Evolutionary conservation across 148 eudicot species (phyloP), one percentile per base, ranked within the genome.

Genomic region (Fagopyrum homotropicum): DNA sequence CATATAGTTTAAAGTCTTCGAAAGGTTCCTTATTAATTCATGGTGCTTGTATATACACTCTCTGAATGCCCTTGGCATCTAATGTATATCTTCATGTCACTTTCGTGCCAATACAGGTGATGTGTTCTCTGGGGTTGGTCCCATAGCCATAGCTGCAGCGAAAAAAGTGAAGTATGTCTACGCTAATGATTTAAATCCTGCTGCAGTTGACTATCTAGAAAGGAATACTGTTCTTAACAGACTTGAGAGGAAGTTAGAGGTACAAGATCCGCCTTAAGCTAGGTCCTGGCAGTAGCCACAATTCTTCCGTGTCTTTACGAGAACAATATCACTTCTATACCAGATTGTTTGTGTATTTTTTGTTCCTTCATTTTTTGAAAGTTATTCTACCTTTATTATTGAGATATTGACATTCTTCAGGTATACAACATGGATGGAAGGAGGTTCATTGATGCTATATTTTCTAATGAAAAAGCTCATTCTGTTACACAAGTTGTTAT

Each of bases 121-220:
- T 84, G 91, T 94, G 80, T 94, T 94, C 75, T 85, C 98, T 82
- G 98, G 98, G 77, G 97, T 94, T 75, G 98, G 98, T 79, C 98
- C 98, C 22, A 76, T 94, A 79, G 91, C 98, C n/a, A 83, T 94
- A 85, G 81, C 92, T 81, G 98, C 98, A 64, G 98, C 96, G 66
- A 90, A 86, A 86, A 92, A 84, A 80, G 97, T 94, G 78, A 94
- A 86, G 77, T 84, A 80, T 82, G 97, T 94, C 12, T 92, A 90
- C 80, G 98, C 98, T 22, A 92, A 94, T 88, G 98, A 94, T 82
- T 79, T 94, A 72, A 94, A 94, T 78, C 98, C 96, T 43, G 46
- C 45, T 70, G 98, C 97, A 43, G 89, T 94, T 81, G 93, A 94
- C 73, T 94, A 89, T 83, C 85, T 94, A 52, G 86, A 89, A 81